Base-by-base conservation (phyloP, 1,284 basidiomycete genomes). In the Apiotrichum gamsii region DNA sequence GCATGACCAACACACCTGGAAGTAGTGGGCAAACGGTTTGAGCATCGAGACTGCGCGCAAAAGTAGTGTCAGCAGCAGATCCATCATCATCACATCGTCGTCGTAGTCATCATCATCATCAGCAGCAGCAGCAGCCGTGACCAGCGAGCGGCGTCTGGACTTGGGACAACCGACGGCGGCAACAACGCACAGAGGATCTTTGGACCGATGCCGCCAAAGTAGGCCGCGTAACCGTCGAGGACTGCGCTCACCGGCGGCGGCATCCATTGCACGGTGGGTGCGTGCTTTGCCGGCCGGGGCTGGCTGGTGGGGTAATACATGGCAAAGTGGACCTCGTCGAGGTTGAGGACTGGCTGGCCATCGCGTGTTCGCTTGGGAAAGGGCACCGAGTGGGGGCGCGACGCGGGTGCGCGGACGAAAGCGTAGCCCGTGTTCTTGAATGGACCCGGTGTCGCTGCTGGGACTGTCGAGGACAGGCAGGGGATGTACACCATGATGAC, bases 351-450 rank as follows among this genome's bases (percentile, higher is more conserved):
- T 5, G 35, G 35, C n/a, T 13, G 4, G 4, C 43, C 43, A 29
- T 28, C 42, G 3, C 8, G 3, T n/a, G n/a, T n/a, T 2, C 21
- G 39, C 20, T 40, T 9, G 4, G 35, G 43, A 29, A 19, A 31
- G 3, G 28, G 13, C 14, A 37, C 19, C 18, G 25, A 31, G 29
- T 23, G 13, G 14, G 9, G 35, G 3, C 14, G 4, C 15, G 3
- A 4, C 19, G 20, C 10, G 1, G 19, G 25, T 14, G 35, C 25
- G 43, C 35, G 35, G 20, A 44, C 20, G 15, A 19, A 38, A 6
- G 43, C 43, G 16, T 44, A 44, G 8, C 43, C 43, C 6, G 10
- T 15, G 25, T 24, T 30, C 43, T 44, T 37, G 43, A 21, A 24
- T 25, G 28, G 24, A 15, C 43, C 43, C 10, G 43, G 43, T 4